Evolutionary conservation across 352 stramenopile species (phyloP), one percentile per base, ranked within the genome.

Genomic region (Globisporangium polare): DNA sequence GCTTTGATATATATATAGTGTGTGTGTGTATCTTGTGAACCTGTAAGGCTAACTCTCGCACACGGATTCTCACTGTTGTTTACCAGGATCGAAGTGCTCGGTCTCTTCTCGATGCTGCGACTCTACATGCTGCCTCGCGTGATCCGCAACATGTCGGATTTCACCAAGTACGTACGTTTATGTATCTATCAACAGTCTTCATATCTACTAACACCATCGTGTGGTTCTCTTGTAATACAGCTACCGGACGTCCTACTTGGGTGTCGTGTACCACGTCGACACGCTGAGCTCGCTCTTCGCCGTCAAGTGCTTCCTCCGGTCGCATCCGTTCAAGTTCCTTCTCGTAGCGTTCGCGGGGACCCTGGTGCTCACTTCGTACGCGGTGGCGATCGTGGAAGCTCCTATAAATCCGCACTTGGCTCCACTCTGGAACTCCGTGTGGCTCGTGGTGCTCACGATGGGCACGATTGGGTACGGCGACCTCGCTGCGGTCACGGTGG

Each of bases 61-160:
- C 15, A 13, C 12, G 9, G 13, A 22, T 17, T 37, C 4, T 12
- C 13, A 26, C 8, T 42, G 31, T 29, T n/a, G 18, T 2, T 50
- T 5, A 60, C 31, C 46, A 92, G 83, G 4, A 81, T 83, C 59
- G 80, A 93, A 62, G 68, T 88, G 12, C 56, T 93, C 18, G 81
- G 81, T 0, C 73, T 93, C 57, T 62, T 93, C 24, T 78, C 76
- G 15, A 31, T 93, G 42, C 67, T 90, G 12, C 77, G 83, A 3
- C 58, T 93, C n/a, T 93, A 91, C 54, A 91, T 90, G 83, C 59
- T 90, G 2, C 83, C 81, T 31, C 78, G 83, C 27, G 62, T 90
- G 13, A 78, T 93, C 52, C 79, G 85, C 58, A 93, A 91, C 29
- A 51, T 90, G 43, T 93, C 83, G 10, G 78, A 86, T 54, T 90